Conservation (phyloP, 1,284 basidiomycete species). For the Blastosporella zonata region DNA sequence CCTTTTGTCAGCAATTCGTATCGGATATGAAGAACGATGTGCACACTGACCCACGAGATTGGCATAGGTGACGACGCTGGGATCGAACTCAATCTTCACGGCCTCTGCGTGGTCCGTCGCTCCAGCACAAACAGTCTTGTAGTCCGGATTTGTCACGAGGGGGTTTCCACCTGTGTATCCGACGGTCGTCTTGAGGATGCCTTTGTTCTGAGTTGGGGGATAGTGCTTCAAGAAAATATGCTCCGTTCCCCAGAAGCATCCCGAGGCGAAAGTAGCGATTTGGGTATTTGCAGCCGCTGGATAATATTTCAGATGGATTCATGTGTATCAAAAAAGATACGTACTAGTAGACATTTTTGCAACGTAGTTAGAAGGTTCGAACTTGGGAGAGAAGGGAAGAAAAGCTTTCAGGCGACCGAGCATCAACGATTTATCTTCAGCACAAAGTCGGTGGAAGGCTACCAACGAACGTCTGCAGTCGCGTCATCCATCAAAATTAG, state of each 20-base stretch:
- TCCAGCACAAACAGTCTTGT: constrained; percentile 79
- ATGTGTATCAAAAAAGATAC: not conserved
- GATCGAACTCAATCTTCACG: constrained; percentile 84
- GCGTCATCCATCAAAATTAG: no score
- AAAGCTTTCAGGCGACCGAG: constrained; percentile 14
- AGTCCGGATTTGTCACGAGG: constrained; percentile 57
- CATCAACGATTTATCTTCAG: constrained; percentile 8
- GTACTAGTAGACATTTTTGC: constrained; percentile 19
- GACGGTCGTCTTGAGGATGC: constrained; percentile 68
- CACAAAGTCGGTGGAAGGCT: not conserved
- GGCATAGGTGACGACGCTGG: constrained; percentile 70
- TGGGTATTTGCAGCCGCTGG: constrained; percentile 34
- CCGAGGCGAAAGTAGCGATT: constrained; percentile 76
- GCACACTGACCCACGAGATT: constrained; percentile 80
- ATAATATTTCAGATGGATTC: not conserved
- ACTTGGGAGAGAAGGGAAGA: constrained; percentile 10
- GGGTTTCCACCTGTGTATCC: constrained; percentile 81
- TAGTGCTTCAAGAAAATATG: constrained; percentile 86
- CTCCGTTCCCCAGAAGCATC: constrained; percentile 85
- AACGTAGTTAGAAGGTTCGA: constrained; percentile 16
- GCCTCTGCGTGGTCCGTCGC: constrained; percentile 90
- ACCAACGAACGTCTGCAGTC: no score
- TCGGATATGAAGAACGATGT: no score
- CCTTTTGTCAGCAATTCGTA: constrained; percentile 4
- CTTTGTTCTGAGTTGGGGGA: constrained; percentile 62